Base-by-base conservation (phyloP, 2,329 filamentous ascomycete genomes). In the Aspergillus neoniger region DNA sequence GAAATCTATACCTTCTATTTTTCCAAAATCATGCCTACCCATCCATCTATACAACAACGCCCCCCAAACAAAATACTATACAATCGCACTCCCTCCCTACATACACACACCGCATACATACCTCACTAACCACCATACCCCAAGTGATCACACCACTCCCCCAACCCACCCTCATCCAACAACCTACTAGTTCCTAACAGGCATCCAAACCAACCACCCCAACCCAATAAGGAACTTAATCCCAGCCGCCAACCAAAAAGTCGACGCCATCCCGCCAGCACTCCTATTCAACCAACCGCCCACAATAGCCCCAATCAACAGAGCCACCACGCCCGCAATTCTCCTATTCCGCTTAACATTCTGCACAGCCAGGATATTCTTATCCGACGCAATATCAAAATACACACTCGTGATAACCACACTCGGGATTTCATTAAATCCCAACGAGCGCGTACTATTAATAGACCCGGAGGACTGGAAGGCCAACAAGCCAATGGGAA, bases 321-420 rank as follows among this genome's bases (percentile, higher is more conserved):
- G 64, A 10, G 65, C 69, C 15, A 77, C 70, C 14, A 79, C 76
- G 10, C 76, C 71, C 4, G 72, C 74, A 12, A 78, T 59, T 36
- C 77, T 71, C 41, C 76, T 66, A 65, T 77, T 74, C 25, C 75
- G 68, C 65, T 77, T 78, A 5, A 70, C 70, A 60, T 80, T 80
- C 44, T 71, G 73, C 54, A 69, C 70, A 3, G 64, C 67, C 0
- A 64, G 64, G 25, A 79, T 64, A 44, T 72, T 74, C 12, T 76
- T 72, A 59, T 81, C 79, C 5, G 76, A 75, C 2, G 76, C 76
- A 49, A 80, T 74, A 61, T 81, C 79, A 64, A 78, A 79, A 61
- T 80, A 81, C 14, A 80, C 70, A 47, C 77, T 79, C 10, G 79
- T 81, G 64, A 81, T 64, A 5, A 81, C 79, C 15, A 80, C 78